These are phyloP conservation scores for Fraxinus angustifolia DNA, from an alignment of 305 asterid species.

Conservation along the genomic window DNA sequence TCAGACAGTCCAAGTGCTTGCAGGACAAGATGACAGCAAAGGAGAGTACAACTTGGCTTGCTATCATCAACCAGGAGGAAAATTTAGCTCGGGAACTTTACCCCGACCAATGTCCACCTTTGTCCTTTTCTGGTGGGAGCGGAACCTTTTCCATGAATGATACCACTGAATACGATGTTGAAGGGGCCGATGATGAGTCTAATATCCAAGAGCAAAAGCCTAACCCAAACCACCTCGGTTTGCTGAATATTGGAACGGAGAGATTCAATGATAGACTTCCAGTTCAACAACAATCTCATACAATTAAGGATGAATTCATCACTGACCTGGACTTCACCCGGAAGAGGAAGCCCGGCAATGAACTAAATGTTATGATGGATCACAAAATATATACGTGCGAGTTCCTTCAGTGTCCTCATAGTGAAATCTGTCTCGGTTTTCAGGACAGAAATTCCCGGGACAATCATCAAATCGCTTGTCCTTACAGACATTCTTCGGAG, in stretches of 20 bases:
- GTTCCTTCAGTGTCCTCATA: conserved; percentile 64
- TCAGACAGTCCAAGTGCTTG: conserved; percentile 64
- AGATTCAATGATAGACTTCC: conserved; percentile 35
- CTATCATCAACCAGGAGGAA: conserved; percentile 66
- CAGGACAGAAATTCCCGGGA: conserved; percentile 56
- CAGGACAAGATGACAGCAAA: conserved; percentile 81
- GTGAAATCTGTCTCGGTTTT: conserved; percentile 56
- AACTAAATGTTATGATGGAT: conserved; percentile 38
- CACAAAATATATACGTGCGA: conserved; percentile 62
- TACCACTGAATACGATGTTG: conserved; percentile 73
- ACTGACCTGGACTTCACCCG: conserved; percentile 49
- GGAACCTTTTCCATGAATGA: conserved; percentile 47
- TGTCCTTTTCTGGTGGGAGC: conserved; percentile 43
- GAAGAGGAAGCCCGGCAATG: conserved; percentile 54
- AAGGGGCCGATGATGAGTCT: conserved; percentile 47
- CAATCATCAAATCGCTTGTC: conserved; percentile 72
- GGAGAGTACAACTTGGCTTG: conserved; percentile 74
- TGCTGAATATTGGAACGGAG: conserved; percentile 41
- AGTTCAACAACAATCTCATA: conserved; percentile 33
- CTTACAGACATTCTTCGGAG: conserved; percentile 34
- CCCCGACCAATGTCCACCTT: conserved; percentile 59
- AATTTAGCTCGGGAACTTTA: conserved; percentile 56
- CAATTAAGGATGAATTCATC: conserved; percentile 44
- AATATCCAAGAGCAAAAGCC: conserved; percentile 63
- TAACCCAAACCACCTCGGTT: conserved; percentile 38